These are phyloP conservation scores for Parasarocladium wereldwijsianum DNA, from an alignment of 2,329 filamentous ascomycete species.

Conservation along the genomic window DNA sequence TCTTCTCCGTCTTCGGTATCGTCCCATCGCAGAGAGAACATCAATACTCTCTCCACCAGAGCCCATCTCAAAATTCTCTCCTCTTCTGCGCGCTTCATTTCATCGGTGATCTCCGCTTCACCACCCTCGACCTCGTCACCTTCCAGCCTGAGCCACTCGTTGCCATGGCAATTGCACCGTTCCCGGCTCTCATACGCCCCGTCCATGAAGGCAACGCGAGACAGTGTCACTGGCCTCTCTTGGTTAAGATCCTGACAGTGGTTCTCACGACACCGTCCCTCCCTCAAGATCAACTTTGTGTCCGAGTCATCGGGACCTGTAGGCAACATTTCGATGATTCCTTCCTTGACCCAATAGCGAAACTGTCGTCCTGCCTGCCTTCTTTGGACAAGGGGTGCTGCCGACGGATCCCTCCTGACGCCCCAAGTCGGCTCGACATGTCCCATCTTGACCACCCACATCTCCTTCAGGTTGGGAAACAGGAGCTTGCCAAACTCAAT, in stretches of 20 bases:
- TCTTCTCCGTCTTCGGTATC: no score
- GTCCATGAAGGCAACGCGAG: slow-evolving; percentile 21
- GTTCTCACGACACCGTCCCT: slow-evolving; percentile 19
- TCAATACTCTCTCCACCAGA: slow-evolving; percentile 21
- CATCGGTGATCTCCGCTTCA: slow-evolving; percentile 12
- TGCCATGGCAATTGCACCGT: slow-evolving; percentile 1
- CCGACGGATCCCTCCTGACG: slow-evolving; percentile 16
- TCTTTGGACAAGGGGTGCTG: slow-evolving; percentile 15
- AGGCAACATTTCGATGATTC: slow-evolving; percentile 21
- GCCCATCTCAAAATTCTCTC: slow-evolving; percentile 21
- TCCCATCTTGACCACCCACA: slow-evolving; percentile 25
- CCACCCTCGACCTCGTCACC: background rate
- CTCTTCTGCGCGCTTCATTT: slow-evolving; percentile 13
- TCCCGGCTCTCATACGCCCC: slow-evolving; percentile 14
- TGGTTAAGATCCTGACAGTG: slow-evolving; percentile 21
- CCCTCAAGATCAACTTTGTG: slow-evolving; percentile 16
- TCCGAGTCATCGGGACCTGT: slow-evolving; percentile 20
- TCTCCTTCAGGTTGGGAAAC: slow-evolving; percentile 22
- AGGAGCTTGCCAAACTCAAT: slow-evolving; percentile 22
- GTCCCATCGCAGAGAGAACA: no score
- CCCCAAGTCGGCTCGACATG: slow-evolving; percentile 21
- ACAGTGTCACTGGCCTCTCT: slow-evolving; percentile 21
- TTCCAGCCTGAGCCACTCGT: background rate
- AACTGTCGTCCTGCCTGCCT: slow-evolving; percentile 21
- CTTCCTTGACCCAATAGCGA: slow-evolving; percentile 22